Base-by-base conservation (phyloP, 441 rosid genomes). In the Euphorbia corollata region DNA sequence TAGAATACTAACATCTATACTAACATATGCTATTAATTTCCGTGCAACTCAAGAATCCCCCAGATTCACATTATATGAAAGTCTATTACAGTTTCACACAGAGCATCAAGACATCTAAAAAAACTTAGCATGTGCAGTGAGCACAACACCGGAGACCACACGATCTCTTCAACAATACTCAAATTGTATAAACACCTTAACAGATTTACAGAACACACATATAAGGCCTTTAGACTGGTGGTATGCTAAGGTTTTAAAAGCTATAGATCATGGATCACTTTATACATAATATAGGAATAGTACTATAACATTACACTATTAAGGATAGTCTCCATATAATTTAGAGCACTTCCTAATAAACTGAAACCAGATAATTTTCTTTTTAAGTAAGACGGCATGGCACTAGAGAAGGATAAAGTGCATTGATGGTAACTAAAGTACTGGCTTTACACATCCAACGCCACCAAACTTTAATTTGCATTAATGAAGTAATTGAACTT, bases 61-160 rank as follows among this genome's bases (percentile, higher is more conserved):
- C n/a, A 58, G 68, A 47, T 39, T 64, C 57, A 48, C 32, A 77
- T 70, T 51, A 54, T 30, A 50, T 61, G 61, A 69, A 36, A 53
- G 0, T 13, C 30, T 7, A 23, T 41, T 51, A 27, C 32, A 27
- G 32, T 27, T 27, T 23, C 30, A 67, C 7, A 45, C 34, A 24
- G 39, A 4, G 6, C 18, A 58, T 16, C 4, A 12, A 1, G 47
- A 38, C 32, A 20, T 69, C 41, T 51, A 10, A 50, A 34, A 62
- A 50, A 20, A 47, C 22, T 22, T 50, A 59, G 36, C 55, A 19
- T 38, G 9, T 0, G 1, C 12, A 41, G 13, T 7, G 58, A 27
- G 22, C 64, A 20, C 3, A 43, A 67, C 41, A 20, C 45, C 47
- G 32, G 41, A 68, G 60, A 43, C 19, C 18, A 30, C 59, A 61